Percentiles rank a stretch among this genome's conserved stretches.
These are phyloP conservation scores for Diaporthe vexans DNA, from an alignment of 2,329 filamentous ascomycete species.

Conservation along the genomic window DNA sequence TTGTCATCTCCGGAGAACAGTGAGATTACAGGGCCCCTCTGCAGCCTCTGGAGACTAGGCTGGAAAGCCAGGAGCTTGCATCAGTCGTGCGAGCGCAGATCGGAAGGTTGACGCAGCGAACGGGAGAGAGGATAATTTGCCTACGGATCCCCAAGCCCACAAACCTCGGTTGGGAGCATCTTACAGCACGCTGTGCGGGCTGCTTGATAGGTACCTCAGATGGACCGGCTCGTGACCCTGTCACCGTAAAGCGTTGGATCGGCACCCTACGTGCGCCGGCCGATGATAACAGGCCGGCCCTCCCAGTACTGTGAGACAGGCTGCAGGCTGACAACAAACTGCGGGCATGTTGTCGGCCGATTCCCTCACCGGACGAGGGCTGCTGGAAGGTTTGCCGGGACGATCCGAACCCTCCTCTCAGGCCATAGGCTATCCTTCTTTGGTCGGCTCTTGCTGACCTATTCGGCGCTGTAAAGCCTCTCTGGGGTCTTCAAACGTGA, in stretches of 20 bases:
- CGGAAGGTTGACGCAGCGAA: not conserved
- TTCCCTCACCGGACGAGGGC: not conserved
- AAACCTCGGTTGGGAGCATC: not conserved
- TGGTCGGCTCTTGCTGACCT: too few species aligned
- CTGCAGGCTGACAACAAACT: not conserved
- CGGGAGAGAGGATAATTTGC: not conserved
- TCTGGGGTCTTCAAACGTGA: too few species aligned
- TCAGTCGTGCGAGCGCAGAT: not conserved
- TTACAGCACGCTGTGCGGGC: not conserved
- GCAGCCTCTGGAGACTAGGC: not conserved
- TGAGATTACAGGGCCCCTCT: too few species aligned
- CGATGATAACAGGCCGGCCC: constrained; percentile 4
- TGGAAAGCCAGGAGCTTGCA: too few species aligned
- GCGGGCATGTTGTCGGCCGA: not conserved
- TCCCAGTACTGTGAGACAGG: not conserved
- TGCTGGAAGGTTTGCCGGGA: not conserved
- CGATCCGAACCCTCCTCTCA: not conserved
- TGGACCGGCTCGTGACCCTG: not conserved
- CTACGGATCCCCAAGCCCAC: not conserved
- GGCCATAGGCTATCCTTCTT: not conserved
- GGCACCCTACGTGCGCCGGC: not conserved
- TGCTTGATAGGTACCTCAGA: too few species aligned
- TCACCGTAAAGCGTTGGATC: not conserved
- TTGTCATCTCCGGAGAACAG: not conserved
- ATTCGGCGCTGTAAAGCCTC: too few species aligned